Base-by-base conservation (phyloP, 768 basidiomycete species). In the Asterophora parasitica region DNA sequence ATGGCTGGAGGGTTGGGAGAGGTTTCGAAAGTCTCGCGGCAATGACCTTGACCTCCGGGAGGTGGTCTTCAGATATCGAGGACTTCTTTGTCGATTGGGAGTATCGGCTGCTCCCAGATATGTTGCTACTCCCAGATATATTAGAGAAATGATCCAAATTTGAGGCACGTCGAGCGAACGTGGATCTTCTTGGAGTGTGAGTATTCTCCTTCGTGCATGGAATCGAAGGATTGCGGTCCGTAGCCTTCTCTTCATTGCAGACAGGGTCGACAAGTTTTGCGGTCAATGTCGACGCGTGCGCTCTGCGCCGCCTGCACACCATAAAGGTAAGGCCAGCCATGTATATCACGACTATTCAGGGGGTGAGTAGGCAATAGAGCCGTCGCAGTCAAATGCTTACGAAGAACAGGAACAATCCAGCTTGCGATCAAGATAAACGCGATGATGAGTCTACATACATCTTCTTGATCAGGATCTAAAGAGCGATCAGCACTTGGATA, bases 401-500 rank as follows among this genome's bases (percentile, higher is more conserved):
- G 61, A 35, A 82, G 58, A 3, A 61, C 61, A 17, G 82, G 82
- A 42, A 71, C 61, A 33, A 79, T 55, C 82, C 82, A 83, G 54
- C 71, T 77, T 34, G 68, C 70, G 1, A 78, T 54, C 42, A 79
- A 49, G 30, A 80, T 73, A 52, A 71, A 81, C 4, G 73, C 56
- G 46, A 72, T 70, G 31, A 81, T 62, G 7, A 78, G 60, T 44
- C 65, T 65, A 56, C 81, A 83, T n/a, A 73, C 60, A 8, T 66
- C 70, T 43, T 65, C 60, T 36, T 71, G 62, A 51, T 74, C 67
- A 8, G 65, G 56, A 44, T 68, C 75, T 77, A 10, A 12, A 31
- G 3, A 3, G 2, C 3, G 30, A 31, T 31, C 30, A 31, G 30
- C 30, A 31, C 12, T 31, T 31, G 4, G 4, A 9, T 10, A 31